phyloP scores from a whole-genome alignment of 352 stramenopile species.

The Globisporangium cederbergense region DNA sequence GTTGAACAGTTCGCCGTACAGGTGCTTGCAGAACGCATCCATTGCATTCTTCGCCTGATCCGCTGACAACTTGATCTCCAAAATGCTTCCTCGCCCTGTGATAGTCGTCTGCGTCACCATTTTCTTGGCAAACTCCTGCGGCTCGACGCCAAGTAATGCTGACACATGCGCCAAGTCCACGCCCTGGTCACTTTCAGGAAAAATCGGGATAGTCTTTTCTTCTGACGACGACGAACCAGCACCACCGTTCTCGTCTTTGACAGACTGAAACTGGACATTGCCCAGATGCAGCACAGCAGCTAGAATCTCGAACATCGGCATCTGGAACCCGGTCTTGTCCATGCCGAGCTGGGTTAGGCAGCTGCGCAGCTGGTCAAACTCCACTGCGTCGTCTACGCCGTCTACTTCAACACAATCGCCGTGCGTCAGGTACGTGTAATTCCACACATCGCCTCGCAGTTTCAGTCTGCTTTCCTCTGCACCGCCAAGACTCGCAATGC shows the following conservation, averaged over 20 bases:
- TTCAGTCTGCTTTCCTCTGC: slow-evolving; percentile 25
- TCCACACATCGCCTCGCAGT: slow-evolving; percentile 47
- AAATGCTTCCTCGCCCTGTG: slow-evolving; percentile 64
- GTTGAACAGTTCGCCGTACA: slow-evolving; percentile 80
- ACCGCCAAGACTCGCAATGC: slow-evolving; percentile 29
- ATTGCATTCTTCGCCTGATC: slow-evolving; percentile 79
- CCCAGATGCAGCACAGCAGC: slow-evolving; percentile 69
- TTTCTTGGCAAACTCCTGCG: slow-evolving; percentile 64
- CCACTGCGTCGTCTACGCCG: slow-evolving; percentile 60
- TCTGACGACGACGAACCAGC: slow-evolving; percentile 14
- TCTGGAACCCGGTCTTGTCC: slow-evolving; percentile 55
- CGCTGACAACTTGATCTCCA: slow-evolving; percentile 69
- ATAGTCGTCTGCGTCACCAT: slow-evolving; percentile 84
- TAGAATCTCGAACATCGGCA: slow-evolving; percentile 68
- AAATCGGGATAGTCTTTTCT: slow-evolving; percentile 38
- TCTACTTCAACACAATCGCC: slow-evolving; percentile 77
- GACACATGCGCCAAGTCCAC: slow-evolving; percentile 60
- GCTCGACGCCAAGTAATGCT: slow-evolving; percentile 50
- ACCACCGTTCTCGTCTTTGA: slow-evolving; percentile 7
- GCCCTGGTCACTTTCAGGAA: slow-evolving; percentile 47
- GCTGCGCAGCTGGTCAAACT: slow-evolving; percentile 67
- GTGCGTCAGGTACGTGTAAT: slow-evolving; percentile 70
- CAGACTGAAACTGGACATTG: slow-evolving; percentile 57
- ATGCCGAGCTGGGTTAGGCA: slow-evolving; percentile 72
- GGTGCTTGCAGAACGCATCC: slow-evolving; percentile 83